Base-by-base conservation (phyloP, 139 green algal genomes). In the Chlorella ohadii region DNA sequence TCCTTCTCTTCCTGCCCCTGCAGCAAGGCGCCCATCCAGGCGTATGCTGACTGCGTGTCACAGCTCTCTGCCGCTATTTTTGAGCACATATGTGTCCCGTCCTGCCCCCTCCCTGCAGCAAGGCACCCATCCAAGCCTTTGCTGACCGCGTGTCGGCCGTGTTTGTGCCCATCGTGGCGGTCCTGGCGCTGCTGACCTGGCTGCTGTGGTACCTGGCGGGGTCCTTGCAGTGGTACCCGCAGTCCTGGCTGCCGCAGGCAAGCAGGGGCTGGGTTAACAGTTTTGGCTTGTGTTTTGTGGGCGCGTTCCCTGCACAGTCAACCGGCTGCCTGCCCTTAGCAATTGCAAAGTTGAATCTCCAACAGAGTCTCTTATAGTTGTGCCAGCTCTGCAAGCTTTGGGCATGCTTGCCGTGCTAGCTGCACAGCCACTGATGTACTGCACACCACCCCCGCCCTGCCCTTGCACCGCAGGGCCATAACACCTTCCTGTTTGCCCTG, bases 21-120 rank as follows among this genome's bases (percentile, higher is more conserved):
- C 75, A 81, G 77, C 85, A 99, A 99, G 90, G 97, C 97, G n/a
- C 97, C 97, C 44, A 97, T 99, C 67, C 96, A 98, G 88, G 91
- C 89, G 3, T 93, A 96, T 78, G 96, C 96, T 1, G 96, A 98
- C 87, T 84, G 87, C 19, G 86, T n/a, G n/a, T n/a, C n/a, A n/a
- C n/a, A n/a, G n/a, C n/a, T n/a, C n/a, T n/a, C n/a, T n/a, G n/a
- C n/a, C n/a, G n/a, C n/a, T n/a, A n/a, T n/a, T 99, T 16, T 94
- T 93, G 15, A 85, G 91, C 34, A 64, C 97, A 15, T 99, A 98
- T 88, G 96, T 98, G 44, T 95, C 96, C 1, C 67, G 94, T 13
- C 93, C 99, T 5, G 90, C 99, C 44, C 44, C 44, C 44, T 51
- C 44, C 11, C 9, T 82, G 76, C 76, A 82, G 78, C 85, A 99